Base-by-base conservation (phyloP, 2,329 filamentous ascomycete species). In the Tricladium varicosporioides region DNA sequence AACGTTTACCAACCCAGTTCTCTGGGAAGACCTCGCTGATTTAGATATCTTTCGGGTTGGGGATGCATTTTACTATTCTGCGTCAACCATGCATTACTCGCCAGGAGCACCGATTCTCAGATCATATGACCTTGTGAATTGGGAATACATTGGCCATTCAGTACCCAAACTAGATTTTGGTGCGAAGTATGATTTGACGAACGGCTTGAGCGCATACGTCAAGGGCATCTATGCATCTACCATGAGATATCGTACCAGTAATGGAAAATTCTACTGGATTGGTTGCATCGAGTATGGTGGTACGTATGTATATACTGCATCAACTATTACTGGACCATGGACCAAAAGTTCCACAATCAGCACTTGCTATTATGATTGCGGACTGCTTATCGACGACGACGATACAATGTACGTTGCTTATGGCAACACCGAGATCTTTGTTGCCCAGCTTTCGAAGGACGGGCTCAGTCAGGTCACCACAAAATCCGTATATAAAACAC, bases 401-500 rank as follows among this genome's bases (percentile, higher is more conserved):
- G 81, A 83, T 56, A 79, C 75, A 0, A 79, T 84, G 73, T 85
- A 84, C 49, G 76, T 85, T 0, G 79, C 75, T 0, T 83, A 82
- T 62, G 82, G 80, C 4, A 76, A 73, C 47, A 75, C 70, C 0
- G 70, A 77, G 1, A 75, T 84, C 53, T 70, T 60, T 5, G 75
- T 85, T 1, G 78, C 81, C 1, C 74, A 82, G 63, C 72, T 85
- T 2, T 76, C 75, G 13, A 60, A 67, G 0, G 78, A 83, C 54
- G 79, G 77, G 0, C 69, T 79, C 0, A 72, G 70, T 16, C 69
- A 80, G 51, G 75, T 78, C 10, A 74, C 72, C 45, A 72, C 72
- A 0, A 70, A 80, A 57, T 60, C 71, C 16, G 77, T 84, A 2
- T 80, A 77, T 63, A 69, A 68, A 16, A 70, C 62, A 13, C 69